Evolutionary conservation across 768 basidiomycete genomes (phyloP).

Genomic region (Podaxis mareebaensis): DNA sequence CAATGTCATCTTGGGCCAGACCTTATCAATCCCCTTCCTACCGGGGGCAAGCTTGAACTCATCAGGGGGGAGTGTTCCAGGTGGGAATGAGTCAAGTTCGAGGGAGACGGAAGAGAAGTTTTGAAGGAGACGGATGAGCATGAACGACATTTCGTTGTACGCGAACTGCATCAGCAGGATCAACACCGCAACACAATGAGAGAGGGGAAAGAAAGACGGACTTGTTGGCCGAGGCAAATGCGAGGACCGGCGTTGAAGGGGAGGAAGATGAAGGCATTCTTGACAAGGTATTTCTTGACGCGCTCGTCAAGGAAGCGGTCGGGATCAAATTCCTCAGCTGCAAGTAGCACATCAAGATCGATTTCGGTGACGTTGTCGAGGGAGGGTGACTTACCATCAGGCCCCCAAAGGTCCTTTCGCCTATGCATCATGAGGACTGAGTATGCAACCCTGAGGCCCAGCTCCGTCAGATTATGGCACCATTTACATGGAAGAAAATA

Average conservation of each 20-base stretch:
- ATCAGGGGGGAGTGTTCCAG: constrained; percentile 43
- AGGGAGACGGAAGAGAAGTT: constrained; percentile 50
- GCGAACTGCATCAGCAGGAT: constrained; percentile 40
- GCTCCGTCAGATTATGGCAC: not conserved
- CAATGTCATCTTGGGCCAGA: constrained; percentile 53
- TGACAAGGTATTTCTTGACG: constrained; percentile 58
- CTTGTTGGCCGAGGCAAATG: constrained; percentile 64
- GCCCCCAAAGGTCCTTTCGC: constrained; percentile 68
- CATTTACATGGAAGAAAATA: constrained; percentile 16
- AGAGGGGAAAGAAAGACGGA: constrained; percentile 19
- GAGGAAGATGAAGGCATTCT: constrained; percentile 71
- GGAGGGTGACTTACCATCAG: constrained; percentile 50
- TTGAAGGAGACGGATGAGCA: constrained; percentile 65
- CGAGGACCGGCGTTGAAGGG: constrained; percentile 64
- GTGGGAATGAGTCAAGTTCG: constrained; percentile 45
- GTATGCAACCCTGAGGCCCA: constrained; percentile 39
- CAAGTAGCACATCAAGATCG: not conserved
- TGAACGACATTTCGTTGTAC: constrained; percentile 64
- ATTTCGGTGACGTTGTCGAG: not conserved
- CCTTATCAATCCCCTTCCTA: constrained; percentile 49
- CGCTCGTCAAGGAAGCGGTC: constrained; percentile 70
- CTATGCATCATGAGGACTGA: constrained; percentile 69
- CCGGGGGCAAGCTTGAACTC: constrained; percentile 47
- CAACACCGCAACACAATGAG: not conserved
- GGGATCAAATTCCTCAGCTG: constrained; percentile 69